Conservation (phyloP, 495 filamentous ascomycete genomes). For the Evernia prunastri region DNA sequence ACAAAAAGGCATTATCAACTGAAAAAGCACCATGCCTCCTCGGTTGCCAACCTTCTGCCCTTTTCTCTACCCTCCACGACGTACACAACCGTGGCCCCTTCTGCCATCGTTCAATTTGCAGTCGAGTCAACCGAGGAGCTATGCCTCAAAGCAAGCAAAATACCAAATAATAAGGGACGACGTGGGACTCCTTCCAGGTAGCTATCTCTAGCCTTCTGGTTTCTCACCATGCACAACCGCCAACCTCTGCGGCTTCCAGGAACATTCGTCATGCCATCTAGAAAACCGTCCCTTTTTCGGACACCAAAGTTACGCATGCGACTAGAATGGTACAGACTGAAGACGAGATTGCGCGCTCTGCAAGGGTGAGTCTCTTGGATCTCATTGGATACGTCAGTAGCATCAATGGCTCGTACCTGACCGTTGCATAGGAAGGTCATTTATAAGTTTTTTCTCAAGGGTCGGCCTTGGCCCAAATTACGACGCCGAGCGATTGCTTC, state of each 20-base stretch:
- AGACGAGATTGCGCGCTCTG: slow-evolving; percentile 35
- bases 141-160: neutral
- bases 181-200: slow-evolving; percentile 11
- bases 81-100: neutral
- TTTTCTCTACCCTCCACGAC: slow-evolving; percentile 10
- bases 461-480: slow-evolving; percentile 42
- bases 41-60: slow-evolving; percentile 4
- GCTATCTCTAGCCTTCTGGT: neutral
- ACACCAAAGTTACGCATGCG: slow-evolving; percentile 38
- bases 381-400: neutral
- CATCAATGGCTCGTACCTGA: neutral
- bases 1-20: neutral
- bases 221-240: neutral
- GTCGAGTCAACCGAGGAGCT: neutral
- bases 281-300: slow-evolving; percentile 50
- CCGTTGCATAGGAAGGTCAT: slow-evolving; percentile 26
- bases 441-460: slow-evolving; percentile 39
- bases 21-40: slow-evolving; percentile 7
- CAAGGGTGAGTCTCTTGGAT: slow-evolving; percentile 33
- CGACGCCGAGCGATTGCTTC: slow-evolving; percentile 38
- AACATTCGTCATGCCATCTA: slow-evolving; percentile 56
- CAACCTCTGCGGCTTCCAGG: slow-evolving; percentile 27
- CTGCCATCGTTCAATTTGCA: slow-evolving; percentile 10
- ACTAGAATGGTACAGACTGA: slow-evolving; percentile 46
- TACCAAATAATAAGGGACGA: neutral